Percentiles rank a stretch among this genome's conserved stretches.
These are phyloP conservation scores for Ogataea corticis DNA, from an alignment of 805 yeast genomes.

Conservation along the genomic window DNA sequence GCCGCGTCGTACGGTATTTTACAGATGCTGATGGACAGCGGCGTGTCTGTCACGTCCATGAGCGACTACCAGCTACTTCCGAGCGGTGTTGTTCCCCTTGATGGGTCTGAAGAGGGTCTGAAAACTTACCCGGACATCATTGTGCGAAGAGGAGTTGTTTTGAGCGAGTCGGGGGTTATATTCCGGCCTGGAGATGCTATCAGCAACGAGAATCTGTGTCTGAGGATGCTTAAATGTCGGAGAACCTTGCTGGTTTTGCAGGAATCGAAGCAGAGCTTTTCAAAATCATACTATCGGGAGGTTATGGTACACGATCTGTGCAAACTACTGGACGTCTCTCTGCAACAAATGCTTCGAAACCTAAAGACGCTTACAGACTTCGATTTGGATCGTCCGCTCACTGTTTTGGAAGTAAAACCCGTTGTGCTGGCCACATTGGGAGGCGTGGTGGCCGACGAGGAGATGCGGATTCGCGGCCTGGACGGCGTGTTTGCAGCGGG, in stretches of 20 bases:
- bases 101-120: neutral
- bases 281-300: neutral
- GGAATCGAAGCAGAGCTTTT: neutral
- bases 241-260: slow-evolving; percentile 13
- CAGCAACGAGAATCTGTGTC: slow-evolving; percentile 11
- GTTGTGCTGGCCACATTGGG: slow-evolving; percentile 43
- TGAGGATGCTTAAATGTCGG: slow-evolving; percentile 8
- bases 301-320: neutral
- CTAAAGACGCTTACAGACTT: slow-evolving; percentile 1
- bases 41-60: slow-evolving; percentile 54
- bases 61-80: slow-evolving; percentile 66
- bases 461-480: slow-evolving; percentile 25
- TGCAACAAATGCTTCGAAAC: neutral
- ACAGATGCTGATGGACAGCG: slow-evolving; percentile 47
- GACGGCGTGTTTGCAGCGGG: slow-evolving; percentile 61
- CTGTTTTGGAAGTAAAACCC: slow-evolving; percentile 14
- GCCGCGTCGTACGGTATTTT: slow-evolving; percentile 55
- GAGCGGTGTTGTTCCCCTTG: slow-evolving; percentile 57
- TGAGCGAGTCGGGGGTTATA: slow-evolving; percentile 14
- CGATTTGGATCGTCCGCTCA: neutral
- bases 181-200: slow-evolving; percentile 4
- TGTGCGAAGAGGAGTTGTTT: slow-evolving; percentile 7
- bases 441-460: slow-evolving; percentile 54
- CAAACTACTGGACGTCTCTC: neutral
- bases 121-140: slow-evolving; percentile 10